phyloP scores from a whole-genome alignment of 805 yeast genomes.

The Suhomyces sp. region DNA sequence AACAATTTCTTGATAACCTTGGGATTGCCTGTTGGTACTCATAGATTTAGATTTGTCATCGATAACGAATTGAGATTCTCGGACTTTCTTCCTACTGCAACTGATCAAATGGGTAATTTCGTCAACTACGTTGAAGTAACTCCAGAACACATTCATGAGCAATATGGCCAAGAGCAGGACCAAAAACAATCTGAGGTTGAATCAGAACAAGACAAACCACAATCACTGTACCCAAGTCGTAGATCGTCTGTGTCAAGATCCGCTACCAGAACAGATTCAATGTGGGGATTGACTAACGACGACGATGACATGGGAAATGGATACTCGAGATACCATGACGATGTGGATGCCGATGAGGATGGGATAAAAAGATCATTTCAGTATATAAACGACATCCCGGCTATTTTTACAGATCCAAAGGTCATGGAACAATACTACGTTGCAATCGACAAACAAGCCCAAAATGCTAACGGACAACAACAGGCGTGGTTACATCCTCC shows the following conservation, averaged over 20 bases:
- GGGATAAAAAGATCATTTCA: constrained; percentile 20
- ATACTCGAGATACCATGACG: constrained; percentile 72
- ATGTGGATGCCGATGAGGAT: constrained; percentile 28
- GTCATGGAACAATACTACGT: constrained; percentile 84
- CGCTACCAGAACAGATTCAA: constrained; percentile 51
- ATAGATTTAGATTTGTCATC: constrained; percentile 87
- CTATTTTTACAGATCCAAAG: constrained; percentile 79
- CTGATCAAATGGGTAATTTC: constrained; percentile 94
- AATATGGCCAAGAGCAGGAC: constrained; percentile 27
- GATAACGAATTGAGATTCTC: constrained; percentile 90
- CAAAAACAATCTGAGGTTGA: constrained; percentile 9
- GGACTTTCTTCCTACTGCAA: constrained; percentile 90
- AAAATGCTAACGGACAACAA: constrained; percentile 52
- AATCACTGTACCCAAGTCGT: constrained; percentile 16
- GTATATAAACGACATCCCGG: constrained; percentile 71
- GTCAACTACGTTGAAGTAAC: constrained; percentile 85
- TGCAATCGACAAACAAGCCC: constrained; percentile 69
- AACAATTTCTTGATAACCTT: constrained; percentile 63
- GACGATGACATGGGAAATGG: constrained; percentile 85
- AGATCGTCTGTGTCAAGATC: constrained; percentile 29
- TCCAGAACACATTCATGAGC: constrained; percentile 35
- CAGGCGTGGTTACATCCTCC: constrained; percentile 86
- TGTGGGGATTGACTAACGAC: constrained; percentile 60
- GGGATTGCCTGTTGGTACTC: constrained; percentile 86
- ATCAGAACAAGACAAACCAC: constrained; percentile 17